Evolutionary conservation across 768 basidiomycete genomes (phyloP).

Genomic region (Phylloporus scabripes): DNA sequence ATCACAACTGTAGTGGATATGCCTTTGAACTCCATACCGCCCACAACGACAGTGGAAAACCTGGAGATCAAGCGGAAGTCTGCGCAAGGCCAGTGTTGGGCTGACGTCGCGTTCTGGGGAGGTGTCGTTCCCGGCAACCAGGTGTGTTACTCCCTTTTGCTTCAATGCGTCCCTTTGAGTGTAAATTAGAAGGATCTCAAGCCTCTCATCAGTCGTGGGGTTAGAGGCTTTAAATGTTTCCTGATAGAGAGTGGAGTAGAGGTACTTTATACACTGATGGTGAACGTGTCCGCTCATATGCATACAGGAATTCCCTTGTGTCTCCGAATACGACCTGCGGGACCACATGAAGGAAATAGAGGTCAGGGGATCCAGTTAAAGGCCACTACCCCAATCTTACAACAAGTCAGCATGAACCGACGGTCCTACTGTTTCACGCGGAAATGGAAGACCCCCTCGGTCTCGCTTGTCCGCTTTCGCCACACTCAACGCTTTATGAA

Average conservation of each 20-base stretch:
- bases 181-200: slow-evolving; percentile 56
- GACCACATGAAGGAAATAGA: slow-evolving; percentile 70
- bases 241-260: slow-evolving; percentile 94
- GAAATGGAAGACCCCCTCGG: slow-evolving; percentile 53
- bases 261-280: slow-evolving; percentile 37
- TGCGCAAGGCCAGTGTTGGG: slow-evolving; percentile 62
- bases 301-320: slow-evolving; percentile 85
- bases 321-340: slow-evolving; percentile 62
- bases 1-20: slow-evolving; percentile 97
- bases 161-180: not conserved
- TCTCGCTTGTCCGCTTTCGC: slow-evolving; percentile 13
- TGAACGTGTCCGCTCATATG: not conserved
- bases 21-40: slow-evolving; percentile 96
- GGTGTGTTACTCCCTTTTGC: slow-evolving; percentile 33
- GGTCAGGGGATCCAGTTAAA: slow-evolving; percentile 35
- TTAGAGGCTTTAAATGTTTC: slow-evolving; percentile 97
- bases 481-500: slow-evolving; percentile 55
- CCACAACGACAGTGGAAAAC: slow-evolving; percentile 82
- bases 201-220: slow-evolving; percentile 72
- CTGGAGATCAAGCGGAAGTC: slow-evolving; percentile 65
- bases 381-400: slow-evolving; percentile 8
- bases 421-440: slow-evolving; percentile 87
- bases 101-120: slow-evolving; percentile 81
- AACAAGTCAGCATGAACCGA: slow-evolving; percentile 49
- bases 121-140: slow-evolving; percentile 92